Percentiles rank a stretch among this genome's conserved stretches.
Conservation (phyloP, 768 basidiomycete genomes). For the Boletus rubroflammeus region DNA sequence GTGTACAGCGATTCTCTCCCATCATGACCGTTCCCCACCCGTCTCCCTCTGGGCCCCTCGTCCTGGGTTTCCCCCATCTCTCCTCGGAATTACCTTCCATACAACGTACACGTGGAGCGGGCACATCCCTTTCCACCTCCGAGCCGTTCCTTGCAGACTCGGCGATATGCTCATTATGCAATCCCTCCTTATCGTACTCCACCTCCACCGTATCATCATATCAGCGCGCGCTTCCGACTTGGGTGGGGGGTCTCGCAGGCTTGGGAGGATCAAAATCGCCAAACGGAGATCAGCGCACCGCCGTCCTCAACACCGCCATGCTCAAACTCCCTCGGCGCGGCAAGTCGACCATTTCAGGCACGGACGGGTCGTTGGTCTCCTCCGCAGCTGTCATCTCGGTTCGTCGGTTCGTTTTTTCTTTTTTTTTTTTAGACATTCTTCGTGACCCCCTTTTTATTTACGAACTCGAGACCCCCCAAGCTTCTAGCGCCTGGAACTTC, state of each 20-base stretch:
- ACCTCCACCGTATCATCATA: neutral
- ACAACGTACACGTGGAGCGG: constrained; percentile 1
- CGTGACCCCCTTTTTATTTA: neutral
- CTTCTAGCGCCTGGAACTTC: neutral
- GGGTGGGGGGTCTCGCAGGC: neutral
- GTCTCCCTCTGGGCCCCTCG: no score
- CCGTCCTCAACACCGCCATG: neutral
- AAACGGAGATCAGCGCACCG: neutral
- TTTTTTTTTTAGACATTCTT: neutral
- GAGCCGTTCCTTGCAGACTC: neutral
- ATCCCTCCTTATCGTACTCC: no score
- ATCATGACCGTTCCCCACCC: no score
- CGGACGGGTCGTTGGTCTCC: neutral
- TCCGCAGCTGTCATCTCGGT: neutral
- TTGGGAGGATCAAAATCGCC: neutral
- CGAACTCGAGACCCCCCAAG: neutral
- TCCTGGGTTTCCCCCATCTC: neutral
- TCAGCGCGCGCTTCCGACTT: neutral
- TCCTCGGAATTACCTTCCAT: constrained; percentile 2
- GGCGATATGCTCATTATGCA: no score
- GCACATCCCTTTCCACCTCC: neutral
- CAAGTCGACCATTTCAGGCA: neutral
- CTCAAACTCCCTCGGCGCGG: neutral
- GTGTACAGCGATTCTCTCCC: neutral
- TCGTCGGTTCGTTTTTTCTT: neutral